Evolutionary conservation across 2,329 filamentous ascomycete species (phyloP), one percentile per base, ranked within the genome.

Genomic region (Fusarium mundagurra): DNA sequence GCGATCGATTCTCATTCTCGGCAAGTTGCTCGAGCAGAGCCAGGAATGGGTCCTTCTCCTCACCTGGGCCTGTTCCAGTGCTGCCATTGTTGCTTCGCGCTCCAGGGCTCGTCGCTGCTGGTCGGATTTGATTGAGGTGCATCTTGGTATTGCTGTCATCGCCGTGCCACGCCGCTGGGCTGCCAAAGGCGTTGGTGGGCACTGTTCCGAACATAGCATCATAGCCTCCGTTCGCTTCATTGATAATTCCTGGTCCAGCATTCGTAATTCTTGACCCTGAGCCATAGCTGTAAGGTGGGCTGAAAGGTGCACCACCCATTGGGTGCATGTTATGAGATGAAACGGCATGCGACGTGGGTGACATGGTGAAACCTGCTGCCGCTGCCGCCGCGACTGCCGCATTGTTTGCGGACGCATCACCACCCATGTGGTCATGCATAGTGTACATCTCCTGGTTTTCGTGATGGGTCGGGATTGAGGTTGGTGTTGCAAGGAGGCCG

Each of bases 1-100:
- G 86, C 61, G 83, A 79, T 29, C 81, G 80, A 61, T 93, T 89
- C 82, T 96, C 93, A 77, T 94, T 95, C 82, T 96, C 93, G 0
- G 93, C 94, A 67, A 96, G 86, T 82, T 96, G 93, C 80, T 96
- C 94, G 41, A 96, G 84, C 47, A 96, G 83, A 70, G 90, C 93
- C 45, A 96, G 82, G 79, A 97, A 96, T 1, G 94, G 93, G 78
- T 96, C 94, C 76, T 93, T 95, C 74, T 96, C 93, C 27, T 91
- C 88, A 6, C 84, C 85, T 6, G 84, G 80, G 0, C 82, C 85
- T 4, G 86, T 87, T 5, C 84, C 86, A 1, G 85, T 86, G 66
- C 86, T 88, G 16, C 84, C 86, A 47, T 85, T 85, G 62, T 86
- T 85, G 78, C 88, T 90, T 71, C 84, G 83, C 5, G 79, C 84